Base-by-base conservation (phyloP, 305 asterid species). In the Fraxinus latifolia region DNA sequence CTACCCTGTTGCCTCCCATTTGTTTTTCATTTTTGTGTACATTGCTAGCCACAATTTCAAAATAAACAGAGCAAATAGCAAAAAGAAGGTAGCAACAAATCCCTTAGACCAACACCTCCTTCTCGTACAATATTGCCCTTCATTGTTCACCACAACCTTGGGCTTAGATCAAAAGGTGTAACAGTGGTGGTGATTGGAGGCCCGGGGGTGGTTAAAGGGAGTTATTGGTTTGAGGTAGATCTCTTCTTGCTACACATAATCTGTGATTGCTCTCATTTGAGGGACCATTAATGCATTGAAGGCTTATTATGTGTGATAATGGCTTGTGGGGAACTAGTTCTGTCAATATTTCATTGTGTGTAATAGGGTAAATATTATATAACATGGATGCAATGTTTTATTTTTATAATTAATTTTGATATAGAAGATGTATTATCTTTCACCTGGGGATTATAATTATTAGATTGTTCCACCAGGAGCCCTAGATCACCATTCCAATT, bases 291-390 rank as follows among this genome's bases (percentile, higher is more conserved):
- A 31, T 71, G 44, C 37, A 71, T 71, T 71, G 42, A 71, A 70
- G 42, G 39, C 42, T 32, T 70, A 31, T 29, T 32, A 15, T 70
- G 76, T 32, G 39, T 32, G 76, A 29, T 14, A 29, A 25, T 68
- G 39, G 76, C 76, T 70, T 70, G 42, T 70, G 76, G 42, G 21
- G 76, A 29, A 14, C 76, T 32, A 29, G 42, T 70, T 70, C 76
- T 5, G 42, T 70, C 76, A 15, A 70, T 31, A 70, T 14, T 70
- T 70, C 39, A 29, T 29, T 29, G 42, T 14, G 76, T 70, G 25
- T 70, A 70, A 70, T 5, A 14, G 39, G 76, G 11, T 31, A 70
- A 15, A 70, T 70, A 32, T 31, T 70, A 14, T 70, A 70, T 4
- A 31, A 70, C 12, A 70, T 29, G 76, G 25, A 7, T 9, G 15